A percentile compares a stretch with the other conserved stretches of the same genome.
Evolutionary conservation across 495 filamentous ascomycete species (phyloP).

Genomic region (Massariosphaeria phaeospora): DNA sequence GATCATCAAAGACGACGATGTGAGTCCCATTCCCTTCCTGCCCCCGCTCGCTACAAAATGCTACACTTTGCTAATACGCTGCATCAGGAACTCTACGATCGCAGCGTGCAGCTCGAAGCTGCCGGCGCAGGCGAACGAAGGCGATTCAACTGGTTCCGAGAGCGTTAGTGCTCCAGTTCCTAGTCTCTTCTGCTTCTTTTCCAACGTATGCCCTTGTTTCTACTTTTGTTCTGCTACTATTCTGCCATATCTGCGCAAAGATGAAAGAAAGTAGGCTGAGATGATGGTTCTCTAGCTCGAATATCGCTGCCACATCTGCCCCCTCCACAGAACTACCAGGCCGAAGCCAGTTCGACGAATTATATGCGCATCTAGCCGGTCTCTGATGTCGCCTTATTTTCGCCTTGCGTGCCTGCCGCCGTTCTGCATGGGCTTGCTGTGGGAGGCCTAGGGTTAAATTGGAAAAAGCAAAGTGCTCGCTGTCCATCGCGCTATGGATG

Average conservation of each 20-base stretch:
- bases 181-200: slow-evolving; percentile 2
- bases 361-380: slow-evolving; percentile 19
- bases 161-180: slow-evolving; percentile 30
- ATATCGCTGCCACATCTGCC: slow-evolving; percentile 8
- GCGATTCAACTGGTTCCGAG: slow-evolving; percentile 33
- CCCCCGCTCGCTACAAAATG: background rate
- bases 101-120: slow-evolving; percentile 52
- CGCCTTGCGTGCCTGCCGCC: too few relatives aligned
- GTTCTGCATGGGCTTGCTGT: too few relatives aligned
- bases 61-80: background rate
- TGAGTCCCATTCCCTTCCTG: slow-evolving; percentile 32
- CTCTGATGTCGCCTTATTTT: too few relatives aligned
- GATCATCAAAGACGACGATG: slow-evolving; percentile 58
- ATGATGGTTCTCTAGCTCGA: slow-evolving; percentile 1
- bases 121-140: slow-evolving; percentile 25
- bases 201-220: too few relatives aligned
- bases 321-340: slow-evolving; percentile 14
- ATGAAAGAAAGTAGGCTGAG: too few relatives aligned
- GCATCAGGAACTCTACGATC: slow-evolving; percentile 56
- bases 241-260: too few relatives aligned
- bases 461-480: too few relatives aligned
- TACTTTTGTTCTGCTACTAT: too few relatives aligned
- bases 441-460: too few relatives aligned
- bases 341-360: background rate
- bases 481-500: too few relatives aligned